Conservation (phyloP, 352 stramenopile species). For the Pythium folliculosum region DNA sequence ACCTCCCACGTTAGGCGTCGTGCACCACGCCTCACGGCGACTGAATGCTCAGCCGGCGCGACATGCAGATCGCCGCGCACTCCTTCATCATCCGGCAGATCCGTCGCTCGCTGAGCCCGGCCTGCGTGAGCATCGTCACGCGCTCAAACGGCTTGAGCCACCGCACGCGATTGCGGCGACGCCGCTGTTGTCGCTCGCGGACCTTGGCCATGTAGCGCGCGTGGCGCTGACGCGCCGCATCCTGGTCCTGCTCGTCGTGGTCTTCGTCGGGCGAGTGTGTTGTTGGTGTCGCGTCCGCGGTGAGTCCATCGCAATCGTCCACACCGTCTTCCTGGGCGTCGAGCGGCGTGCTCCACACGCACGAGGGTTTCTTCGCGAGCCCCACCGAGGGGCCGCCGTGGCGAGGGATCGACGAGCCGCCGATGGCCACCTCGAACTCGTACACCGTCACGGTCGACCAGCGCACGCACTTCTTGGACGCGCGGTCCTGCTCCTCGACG, state of each 20-base stretch:
- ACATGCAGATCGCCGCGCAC: conserved; percentile 55
- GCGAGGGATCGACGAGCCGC: conserved; percentile 28
- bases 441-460: conserved; percentile 37
- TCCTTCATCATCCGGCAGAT: conserved; percentile 67
- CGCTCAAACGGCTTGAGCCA: conserved; percentile 32
- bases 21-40: background rate
- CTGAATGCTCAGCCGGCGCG: conserved; percentile 32
- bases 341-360: conserved; percentile 25
- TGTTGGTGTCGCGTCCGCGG: no score
- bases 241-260: conserved; percentile 16
- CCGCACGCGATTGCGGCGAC: conserved; percentile 24
- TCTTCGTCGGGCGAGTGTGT: no score
- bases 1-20: no score
- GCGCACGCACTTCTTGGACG: conserved; percentile 28
- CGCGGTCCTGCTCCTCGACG: background rate
- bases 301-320: background rate
- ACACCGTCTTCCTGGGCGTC: conserved; percentile 2
- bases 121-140: conserved; percentile 43
- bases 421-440: conserved; percentile 32
- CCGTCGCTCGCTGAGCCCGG: conserved; percentile 47
- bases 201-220: conserved; percentile 11
- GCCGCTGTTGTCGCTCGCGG: conserved; percentile 11
- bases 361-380: conserved; percentile 27
- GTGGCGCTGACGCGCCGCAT: background rate
- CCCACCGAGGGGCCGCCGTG: conserved; percentile 32